Evolutionary conservation across 2,329 filamentous ascomycete species (phyloP).

Genomic region (Neoarthrinium moseri): DNA sequence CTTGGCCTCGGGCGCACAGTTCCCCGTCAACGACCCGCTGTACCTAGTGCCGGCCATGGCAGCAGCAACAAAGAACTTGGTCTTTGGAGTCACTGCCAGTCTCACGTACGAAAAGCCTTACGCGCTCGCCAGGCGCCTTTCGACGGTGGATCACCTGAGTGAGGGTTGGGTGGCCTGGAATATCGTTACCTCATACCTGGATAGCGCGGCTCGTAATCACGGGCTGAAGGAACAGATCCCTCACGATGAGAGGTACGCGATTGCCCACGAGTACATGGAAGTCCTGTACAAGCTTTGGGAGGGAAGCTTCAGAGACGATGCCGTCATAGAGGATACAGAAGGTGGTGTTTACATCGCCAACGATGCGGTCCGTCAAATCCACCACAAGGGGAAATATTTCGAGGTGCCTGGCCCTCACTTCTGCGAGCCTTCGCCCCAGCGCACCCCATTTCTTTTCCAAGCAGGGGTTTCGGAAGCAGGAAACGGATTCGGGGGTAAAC

Average conservation of each 20-base stretch:
- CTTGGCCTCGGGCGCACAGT: constrained; percentile 60
- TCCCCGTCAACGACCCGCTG: constrained; percentile 60
- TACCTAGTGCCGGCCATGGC: constrained; percentile 64
- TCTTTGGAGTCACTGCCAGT: constrained; percentile 60
- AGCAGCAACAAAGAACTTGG: constrained; percentile 62
- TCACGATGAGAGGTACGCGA: constrained; percentile 59
- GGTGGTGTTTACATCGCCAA: constrained; percentile 58
- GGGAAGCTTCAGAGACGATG: constrained; percentile 55
- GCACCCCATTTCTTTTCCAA: constrained; percentile 58
- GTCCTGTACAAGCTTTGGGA: constrained; percentile 62
- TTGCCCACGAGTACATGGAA: constrained; percentile 60
- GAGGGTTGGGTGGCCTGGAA: constrained; percentile 65
- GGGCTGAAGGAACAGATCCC: constrained; percentile 54
- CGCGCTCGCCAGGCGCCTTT: constrained; percentile 58
- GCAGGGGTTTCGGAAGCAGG: constrained; percentile 59
- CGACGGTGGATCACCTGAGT: constrained; percentile 60
- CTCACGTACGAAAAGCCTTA: constrained; percentile 63
- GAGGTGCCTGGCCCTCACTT: constrained; percentile 41
- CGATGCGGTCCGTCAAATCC: constrained; percentile 54
- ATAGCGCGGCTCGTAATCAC: constrained; percentile 61
- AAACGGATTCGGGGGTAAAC: constrained; percentile 52
- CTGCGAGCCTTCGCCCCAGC: constrained; percentile 53
- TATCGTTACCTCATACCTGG: constrained; percentile 49
- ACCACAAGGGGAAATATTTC: constrained; percentile 58
- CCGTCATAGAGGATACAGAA: constrained; percentile 49